Percentiles rank a stretch among this genome's conserved stretches.
Conservation (phyloP, 2,329 filamentous ascomycete genomes). For the Didymella keratinophila region DNA sequence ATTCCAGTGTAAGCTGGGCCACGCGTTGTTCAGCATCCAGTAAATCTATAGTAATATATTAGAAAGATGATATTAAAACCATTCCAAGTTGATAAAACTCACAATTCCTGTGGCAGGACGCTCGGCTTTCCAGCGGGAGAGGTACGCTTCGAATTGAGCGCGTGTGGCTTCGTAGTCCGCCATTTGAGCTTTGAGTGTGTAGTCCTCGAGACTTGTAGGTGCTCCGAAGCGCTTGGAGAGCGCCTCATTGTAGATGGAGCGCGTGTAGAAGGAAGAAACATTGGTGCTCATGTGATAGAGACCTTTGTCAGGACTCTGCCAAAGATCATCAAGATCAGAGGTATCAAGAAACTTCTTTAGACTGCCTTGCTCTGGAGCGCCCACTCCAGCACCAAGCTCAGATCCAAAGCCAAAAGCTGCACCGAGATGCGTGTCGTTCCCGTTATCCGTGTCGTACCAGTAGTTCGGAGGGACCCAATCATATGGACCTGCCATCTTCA, state of each 20-base stretch:
- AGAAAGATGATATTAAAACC: too few species aligned
- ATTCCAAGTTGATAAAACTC: too few species aligned
- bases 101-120: slow-evolving; percentile 67
- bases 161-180: slow-evolving; percentile 71
- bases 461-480: slow-evolving; percentile 72
- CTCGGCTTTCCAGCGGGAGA: slow-evolving; percentile 58
- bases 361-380: slow-evolving; percentile 65
- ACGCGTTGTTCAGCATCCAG: slow-evolving; percentile 73
- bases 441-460: slow-evolving; percentile 64
- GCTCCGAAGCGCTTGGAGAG: slow-evolving; percentile 62
- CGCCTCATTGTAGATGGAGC: slow-evolving; percentile 65
- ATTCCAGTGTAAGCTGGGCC: slow-evolving; percentile 71
- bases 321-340: slow-evolving; percentile 63
- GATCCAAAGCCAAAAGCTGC: slow-evolving; percentile 70
- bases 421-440: slow-evolving; percentile 58
- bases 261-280: slow-evolving; percentile 63
- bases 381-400: slow-evolving; percentile 68
- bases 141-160: slow-evolving; percentile 66
- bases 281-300: slow-evolving; percentile 68
- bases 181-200: slow-evolving; percentile 67
- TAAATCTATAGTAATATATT: slow-evolving; percentile 51
- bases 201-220: slow-evolving; percentile 63
- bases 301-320: slow-evolving; percentile 61
- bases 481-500: slow-evolving; percentile 73
- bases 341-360: slow-evolving; percentile 62